Evolutionary conservation across 1,284 basidiomycete genomes (phyloP), one percentile per base, ranked within the genome.

Genomic region (Ceratobasidium sp.): DNA sequence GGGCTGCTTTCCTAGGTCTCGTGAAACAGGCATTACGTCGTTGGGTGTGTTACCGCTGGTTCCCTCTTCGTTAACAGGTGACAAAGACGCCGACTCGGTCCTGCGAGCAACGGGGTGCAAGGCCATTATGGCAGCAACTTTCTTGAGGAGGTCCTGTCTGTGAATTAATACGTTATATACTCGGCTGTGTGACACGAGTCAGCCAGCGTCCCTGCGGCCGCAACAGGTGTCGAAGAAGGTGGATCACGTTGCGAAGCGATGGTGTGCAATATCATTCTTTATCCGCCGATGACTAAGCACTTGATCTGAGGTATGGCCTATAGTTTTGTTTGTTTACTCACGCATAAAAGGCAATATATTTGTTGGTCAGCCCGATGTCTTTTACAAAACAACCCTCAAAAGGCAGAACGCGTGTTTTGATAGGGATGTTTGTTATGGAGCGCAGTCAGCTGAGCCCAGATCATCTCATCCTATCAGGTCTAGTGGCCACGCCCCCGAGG

Each of bases 41-140:
- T 52, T 9, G 36, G n/a, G n/a, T 19, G 25, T 2, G 23, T 53
- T 42, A 27, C 21, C 25, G 39, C 2, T 29, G 36, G 42, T 46
- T 42, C 33, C 33, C 11, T 54, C 60, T 64, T 64, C 60, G 60
- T 64, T 27, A 36, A 64, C 60, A 8, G 60, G 60, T n/a, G 50
- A 64, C 30, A 64, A 50, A 19, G 60, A 42, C 21, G 29, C 47
- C n/a, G 58, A 62, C 50, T 64, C 60, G 16, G 60, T 11, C 39
- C 60, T 42, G 33, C 60, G 60, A 41, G 49, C n/a, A 39, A 29
- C 33, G 27, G 50, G n/a, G 47, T 46, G 50, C 7, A 49, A 64
- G 25, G 60, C 60, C 60, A 64, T 64, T 9, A 50, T 50, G 33
- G 60, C 49, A 44, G 60, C 49, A 16, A 36, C 23, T 14, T 41